Base-by-base conservation (phyloP, 768 basidiomycete genomes). In the Lentinula sp. region DNA sequence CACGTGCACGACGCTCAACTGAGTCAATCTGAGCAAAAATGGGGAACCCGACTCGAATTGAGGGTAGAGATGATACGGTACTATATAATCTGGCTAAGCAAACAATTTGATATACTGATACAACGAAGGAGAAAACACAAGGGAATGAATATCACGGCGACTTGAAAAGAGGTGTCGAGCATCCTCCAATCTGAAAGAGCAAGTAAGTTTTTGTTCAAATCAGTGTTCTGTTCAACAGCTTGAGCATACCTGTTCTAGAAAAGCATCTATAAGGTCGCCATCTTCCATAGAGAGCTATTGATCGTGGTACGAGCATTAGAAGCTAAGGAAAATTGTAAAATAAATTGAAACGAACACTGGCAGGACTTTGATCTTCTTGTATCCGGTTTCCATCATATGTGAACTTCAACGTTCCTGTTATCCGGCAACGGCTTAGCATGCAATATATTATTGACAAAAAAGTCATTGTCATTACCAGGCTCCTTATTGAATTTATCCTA, bases 401-500 rank as follows among this genome's bases (percentile, higher is more conserved):
- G 62, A 89, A 89, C 62, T 81, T 84, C 64, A 89, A 82, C 0
- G 87, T 85, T 15, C 84, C 87, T 88, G 63, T 35, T 62, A 13
- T 35, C 8, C 4, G 28, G 28, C 3, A 39, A 23, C 48, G 7
- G 18, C 46, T 21, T 5, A 21, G 18, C 21, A 23, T 46, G 35
- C 32, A 28, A 2, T 45, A 16, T 40, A 37, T 32, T 32, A 56
- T 58, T 62, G 52, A 16, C 13, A 40, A 49, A 45, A 54, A 28
- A 28, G 28, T 28, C 28, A 28, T 28, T 28, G 50, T 35, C 67
- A 76, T 62, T 61, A 78, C 85, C 84, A 68, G 81, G 49, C 4
- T 83, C 83, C 66, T 85, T 86, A 23, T 71, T 72, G 63, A 87
- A 87, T 34, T 78, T 76, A 78, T 84, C 79, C 86, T 88, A 32